These are phyloP conservation scores for Zasmidium cellare DNA, from an alignment of 2,329 filamentous ascomycete species.

Conservation along the genomic window DNA sequence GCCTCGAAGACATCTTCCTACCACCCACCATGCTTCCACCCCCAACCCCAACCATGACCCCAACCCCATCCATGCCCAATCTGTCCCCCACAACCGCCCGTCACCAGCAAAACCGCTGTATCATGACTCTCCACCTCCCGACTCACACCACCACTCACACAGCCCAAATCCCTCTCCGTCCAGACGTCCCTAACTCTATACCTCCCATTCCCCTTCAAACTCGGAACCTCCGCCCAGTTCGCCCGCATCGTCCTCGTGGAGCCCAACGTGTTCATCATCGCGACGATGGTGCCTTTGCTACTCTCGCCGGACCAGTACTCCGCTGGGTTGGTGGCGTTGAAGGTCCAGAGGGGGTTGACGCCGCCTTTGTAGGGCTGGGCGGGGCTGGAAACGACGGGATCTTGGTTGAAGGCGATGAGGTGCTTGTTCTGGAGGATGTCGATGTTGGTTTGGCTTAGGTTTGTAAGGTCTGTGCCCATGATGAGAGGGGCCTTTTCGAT, in stretches of 20 bases:
- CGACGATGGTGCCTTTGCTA: neutral
- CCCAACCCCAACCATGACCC: neutral
- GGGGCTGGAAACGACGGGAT: conserved; percentile 32
- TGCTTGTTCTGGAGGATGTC: conserved; percentile 51
- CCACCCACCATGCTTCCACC: neutral
- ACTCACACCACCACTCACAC: neutral
- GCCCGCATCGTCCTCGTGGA: neutral
- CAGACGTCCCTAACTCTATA: neutral
- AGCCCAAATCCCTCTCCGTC: neutral
- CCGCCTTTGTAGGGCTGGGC: neutral
- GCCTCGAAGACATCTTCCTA: neutral
- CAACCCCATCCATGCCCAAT: neutral
- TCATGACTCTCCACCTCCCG: neutral
- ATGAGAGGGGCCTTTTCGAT: conserved; percentile 49
- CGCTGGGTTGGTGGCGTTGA: neutral
- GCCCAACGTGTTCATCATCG: neutral
- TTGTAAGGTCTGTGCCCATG: conserved; percentile 50
- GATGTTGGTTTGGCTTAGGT: conserved; percentile 28
- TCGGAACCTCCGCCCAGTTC: neutral
- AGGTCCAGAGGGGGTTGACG: neutral
- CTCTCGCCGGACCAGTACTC: neutral
- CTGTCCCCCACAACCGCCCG: neutral
- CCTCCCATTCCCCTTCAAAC: neutral
- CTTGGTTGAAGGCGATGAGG: conserved; percentile 51
- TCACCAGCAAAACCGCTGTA: neutral